Evolutionary conservation across 768 basidiomycete genomes (phyloP).

Genomic region (Gelatoporia subvermispora): DNA sequence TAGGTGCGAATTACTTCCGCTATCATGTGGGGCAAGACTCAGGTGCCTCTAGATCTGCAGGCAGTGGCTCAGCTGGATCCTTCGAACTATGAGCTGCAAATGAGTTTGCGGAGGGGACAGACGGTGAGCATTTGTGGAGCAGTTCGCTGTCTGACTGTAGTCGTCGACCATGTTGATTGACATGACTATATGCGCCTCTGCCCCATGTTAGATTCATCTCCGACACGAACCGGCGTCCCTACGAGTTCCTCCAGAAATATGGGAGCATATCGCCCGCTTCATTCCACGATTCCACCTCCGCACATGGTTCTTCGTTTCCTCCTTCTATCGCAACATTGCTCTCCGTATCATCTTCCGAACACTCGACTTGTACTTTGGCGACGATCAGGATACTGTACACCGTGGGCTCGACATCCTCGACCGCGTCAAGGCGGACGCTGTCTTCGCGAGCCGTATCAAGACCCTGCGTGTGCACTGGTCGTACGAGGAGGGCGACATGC

Average conservation of each 20-base stretch:
- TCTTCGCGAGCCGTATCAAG: slow-evolving; percentile 57
- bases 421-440: slow-evolving; percentile 54
- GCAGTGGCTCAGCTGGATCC: slow-evolving; percentile 57
- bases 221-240: slow-evolving; percentile 52
- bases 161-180: background rate
- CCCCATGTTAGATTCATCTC: slow-evolving; percentile 42
- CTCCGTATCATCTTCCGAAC: slow-evolving; percentile 63
- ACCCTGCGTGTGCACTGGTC: slow-evolving; percentile 63
- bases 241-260: slow-evolving; percentile 60
- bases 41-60: slow-evolving; percentile 44
- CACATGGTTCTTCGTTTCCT: slow-evolving; percentile 63
- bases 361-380: slow-evolving; percentile 62
- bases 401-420: slow-evolving; percentile 65
- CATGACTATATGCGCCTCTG: background rate
- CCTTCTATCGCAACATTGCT: slow-evolving; percentile 62
- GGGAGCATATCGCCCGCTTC: slow-evolving; percentile 59
- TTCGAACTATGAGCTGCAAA: slow-evolving; percentile 48
- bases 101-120: slow-evolving; percentile 41
- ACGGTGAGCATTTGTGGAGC: slow-evolving; percentile 32
- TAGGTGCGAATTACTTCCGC: slow-evolving; percentile 36
- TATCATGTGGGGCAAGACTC: background rate
- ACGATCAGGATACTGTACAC: slow-evolving; percentile 44
- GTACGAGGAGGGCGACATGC: slow-evolving; percentile 63
- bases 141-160: background rate
- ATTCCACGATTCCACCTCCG: slow-evolving; percentile 64